Evolutionary conservation across 2,329 filamentous ascomycete genomes (phyloP), one percentile per base, ranked within the genome.

Genomic region (Paecilomyces dactylethromorphus): DNA sequence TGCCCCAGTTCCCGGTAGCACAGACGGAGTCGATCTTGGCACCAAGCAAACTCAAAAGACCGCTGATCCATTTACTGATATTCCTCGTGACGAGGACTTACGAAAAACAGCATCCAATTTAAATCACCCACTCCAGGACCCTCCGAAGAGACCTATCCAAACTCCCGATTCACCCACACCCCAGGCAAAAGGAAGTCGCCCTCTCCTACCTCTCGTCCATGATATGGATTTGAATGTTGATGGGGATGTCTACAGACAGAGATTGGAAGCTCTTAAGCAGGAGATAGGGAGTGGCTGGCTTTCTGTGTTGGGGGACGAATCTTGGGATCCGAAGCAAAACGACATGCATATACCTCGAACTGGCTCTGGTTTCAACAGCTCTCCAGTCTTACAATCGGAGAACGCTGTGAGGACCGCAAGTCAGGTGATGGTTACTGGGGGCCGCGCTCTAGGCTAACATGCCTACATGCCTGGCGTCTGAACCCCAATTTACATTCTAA

Each of bases 231-330:
- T 71, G 71, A 62, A 66, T 33, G 63, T 84, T 51, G 84, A 85
- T 59, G 88, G 89, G 57, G 90, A 94, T 68, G 79, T 90, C 7
- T 97, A 96, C 74, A 86, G 89, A 59, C 90, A 90, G 71, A 94
- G 94, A 74, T 88, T 97, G 57, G 92, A 96, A 73, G 87, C 89
- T 2, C 78, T 97, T 57, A 88, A 92, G 61, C 88, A 88, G 68
- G 91, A 93, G 68, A 87, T 96, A 64, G 92, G 92, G 32, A 91
- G 87, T 66, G 89, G 87, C 39, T 99, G 96, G 83, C 82, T 99
- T 45, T 92, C 87, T 62, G 91, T 90, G 13, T 79, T 97, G 55
- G 89, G 89, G 60, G 92, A 96, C 67, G 90, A 94, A 71, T 81
- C 75, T 33, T 83, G 82, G 79, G 78, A 81, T 55, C 65, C 63